Evolutionary conservation across 345 rosid species (phyloP).

Genomic region (Psidium friedrichsthalianum): DNA sequence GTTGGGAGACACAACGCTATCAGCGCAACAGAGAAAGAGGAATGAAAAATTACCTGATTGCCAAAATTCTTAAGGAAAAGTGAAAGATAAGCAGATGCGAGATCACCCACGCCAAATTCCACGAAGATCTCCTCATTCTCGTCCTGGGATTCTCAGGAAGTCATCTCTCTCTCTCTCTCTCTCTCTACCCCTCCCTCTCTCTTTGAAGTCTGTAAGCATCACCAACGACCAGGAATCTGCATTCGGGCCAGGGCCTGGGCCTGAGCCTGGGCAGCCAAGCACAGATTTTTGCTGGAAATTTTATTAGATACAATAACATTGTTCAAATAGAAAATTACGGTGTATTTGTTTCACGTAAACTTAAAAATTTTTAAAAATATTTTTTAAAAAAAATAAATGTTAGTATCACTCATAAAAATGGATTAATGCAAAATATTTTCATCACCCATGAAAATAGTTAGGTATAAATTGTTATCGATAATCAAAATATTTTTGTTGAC

Average conservation of each 20-base stretch:
- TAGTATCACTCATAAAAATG: no score
- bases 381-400: no score
- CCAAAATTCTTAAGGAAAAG: constrained; percentile 15
- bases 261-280: not conserved
- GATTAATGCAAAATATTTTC: no score
- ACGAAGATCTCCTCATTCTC: constrained; percentile 29
- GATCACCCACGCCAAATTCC: constrained; percentile 11
- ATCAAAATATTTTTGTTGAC: no score
- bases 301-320: not conserved
- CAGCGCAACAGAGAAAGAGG: not conserved
- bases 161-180: not conserved
- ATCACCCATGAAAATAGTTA: no score
- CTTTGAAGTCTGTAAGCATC: not conserved
- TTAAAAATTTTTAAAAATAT: no score
- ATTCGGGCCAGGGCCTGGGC: not conserved
- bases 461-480: no score
- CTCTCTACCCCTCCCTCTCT: not conserved
- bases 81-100: constrained; percentile 19
- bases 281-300: not conserved
- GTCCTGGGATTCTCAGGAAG: not conserved
- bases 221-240: not conserved
- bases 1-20: not conserved
- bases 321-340: no score
- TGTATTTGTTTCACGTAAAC: no score
- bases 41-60: constrained; percentile 33